A percentile compares a stretch with the other conserved stretches of the same genome.
Conservation (phyloP, 2,329 filamentous ascomycete genomes). For the Claviceps sp. region DNA sequence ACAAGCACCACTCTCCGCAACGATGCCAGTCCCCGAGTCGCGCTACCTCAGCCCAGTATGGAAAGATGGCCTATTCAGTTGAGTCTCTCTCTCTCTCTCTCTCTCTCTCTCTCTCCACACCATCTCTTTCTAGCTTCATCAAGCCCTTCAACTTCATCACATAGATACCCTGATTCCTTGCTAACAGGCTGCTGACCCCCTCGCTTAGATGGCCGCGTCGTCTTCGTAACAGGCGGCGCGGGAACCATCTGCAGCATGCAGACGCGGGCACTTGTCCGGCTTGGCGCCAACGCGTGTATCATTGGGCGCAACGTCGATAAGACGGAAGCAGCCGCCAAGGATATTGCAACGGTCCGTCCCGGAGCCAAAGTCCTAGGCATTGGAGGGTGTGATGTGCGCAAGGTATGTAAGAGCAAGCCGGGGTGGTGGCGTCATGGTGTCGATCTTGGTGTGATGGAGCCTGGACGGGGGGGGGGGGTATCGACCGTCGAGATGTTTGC, state of each 20-base stretch:
- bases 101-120: not conserved
- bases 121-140: not conserved
- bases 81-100: not conserved
- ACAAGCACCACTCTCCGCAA: not conserved
- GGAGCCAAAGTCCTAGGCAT: conserved; percentile 81
- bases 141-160: not conserved
- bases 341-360: conserved; percentile 64
- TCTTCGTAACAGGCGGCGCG: conserved; percentile 90
- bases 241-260: conserved; percentile 91
- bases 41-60: conserved; percentile 73
- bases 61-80: conserved; percentile 79
- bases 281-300: conserved; percentile 90
- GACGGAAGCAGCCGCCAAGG: conserved; percentile 65
- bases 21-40: conserved; percentile 56
- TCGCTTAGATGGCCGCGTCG: conserved; percentile 61
- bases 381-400: conserved; percentile 66
- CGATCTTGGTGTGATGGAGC: not conserved
- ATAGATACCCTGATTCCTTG: not conserved
- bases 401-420: conserved; percentile 28
- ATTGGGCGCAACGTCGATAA: conserved; percentile 81
- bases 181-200: not conserved
- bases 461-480: no score
- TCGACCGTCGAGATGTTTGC: not conserved
- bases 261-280: conserved; percentile 76
- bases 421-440: not conserved